Base-by-base conservation (phyloP, 139 green algal genomes). In the Mychonastes homosphaera region DNA sequence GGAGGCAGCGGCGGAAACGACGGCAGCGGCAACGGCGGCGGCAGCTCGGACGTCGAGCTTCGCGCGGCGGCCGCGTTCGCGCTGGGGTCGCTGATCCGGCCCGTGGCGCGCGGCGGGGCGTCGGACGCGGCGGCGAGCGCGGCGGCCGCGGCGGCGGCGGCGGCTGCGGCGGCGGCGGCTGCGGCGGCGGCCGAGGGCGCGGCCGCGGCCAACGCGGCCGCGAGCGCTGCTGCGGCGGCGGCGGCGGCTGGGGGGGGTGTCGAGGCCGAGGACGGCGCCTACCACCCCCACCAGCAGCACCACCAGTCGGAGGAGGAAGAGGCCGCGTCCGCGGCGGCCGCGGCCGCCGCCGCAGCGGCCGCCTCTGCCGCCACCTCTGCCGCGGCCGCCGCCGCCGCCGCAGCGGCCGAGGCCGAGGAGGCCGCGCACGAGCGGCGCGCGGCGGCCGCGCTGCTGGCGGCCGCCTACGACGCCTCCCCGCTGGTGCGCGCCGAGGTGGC, bases 31-130 rank as follows among this genome's bases (percentile, higher is more conserved):
- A n/a, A n/a, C n/a, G n/a, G n/a, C n/a, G n/a, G n/a, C n/a, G n/a
- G n/a, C n/a, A n/a, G n/a, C n/a, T n/a, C n/a, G n/a, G n/a, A n/a
- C n/a, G n/a, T n/a, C 0, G 83, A 96, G 60, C 76, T 95, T 16
- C 77, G 88, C 2, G 86, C 89, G n/a, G 86, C 89, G 6, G 85
- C 85, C 2, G 79, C 91, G 3, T 96, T 89, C 73, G 80, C 81
- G 5, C 67, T 96, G 6, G 83, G 82, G 30, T 72, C 64, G 36
- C 73, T 95, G 18, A 79, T 97, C 15, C 62, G 84, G 55, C 66
- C 52, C 3, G 36, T 72, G 56, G 63, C 61, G 45, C 51, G 60
- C 19, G 23, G 10, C 6, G 33, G 51, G 19, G 13, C 43, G 24
- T 23, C 35, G 7, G 53, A 10, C 41, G 41, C 41, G 41, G 7